Base-by-base conservation (phyloP, 2,329 filamentous ascomycete genomes). In the Fragosphaeria purpurea region DNA sequence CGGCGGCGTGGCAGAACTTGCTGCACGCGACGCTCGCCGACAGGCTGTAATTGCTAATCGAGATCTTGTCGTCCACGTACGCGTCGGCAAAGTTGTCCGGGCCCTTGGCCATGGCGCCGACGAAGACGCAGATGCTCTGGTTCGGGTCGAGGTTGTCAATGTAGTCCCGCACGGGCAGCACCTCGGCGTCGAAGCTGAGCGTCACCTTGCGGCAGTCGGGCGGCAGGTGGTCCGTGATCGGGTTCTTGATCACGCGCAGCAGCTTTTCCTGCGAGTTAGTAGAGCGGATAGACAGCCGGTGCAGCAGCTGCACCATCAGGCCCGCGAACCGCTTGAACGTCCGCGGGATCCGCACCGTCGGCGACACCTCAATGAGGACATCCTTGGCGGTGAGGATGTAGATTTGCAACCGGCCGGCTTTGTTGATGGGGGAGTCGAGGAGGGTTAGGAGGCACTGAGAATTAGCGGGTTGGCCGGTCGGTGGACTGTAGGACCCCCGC, bases 241-340 rank as follows among this genome's bases (percentile, higher is more conserved):
- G 93, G 67, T 97, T 97, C 69, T 93, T 89, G 68, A 98, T 96
- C 60, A 98, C 93, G 60, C 93, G 91, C 53, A 98, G 77, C 32
- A 98, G 82, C 73, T 97, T 98, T 71, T 98, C 93, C 65, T 96
- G 89, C 4, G 91, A 97, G 58, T 91, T 94, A 58, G 91, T 95
- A 40, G 91, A 96, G 58, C 93, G 85, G 63, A 98, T 98, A 42
- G 91, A 95, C 41, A 97, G 81, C 53, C 90, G 86, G 70, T 98
- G 93, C 43, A 98, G 81, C 39, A 98, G 78, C 71, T 98, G 93
- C 50, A 98, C 93, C 93, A 98, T 98, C 55, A 98, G 75, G 71
- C 93, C 93, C 44, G 93, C 93, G 62, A 98, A 98, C 41, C 93
- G 89, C 77, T 98, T 98, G 71, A 98, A 98, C 1, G 93, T 98